Evolutionary conservation across 257 asterid species (phyloP).

Genomic region (Leonotis leonurus): DNA sequence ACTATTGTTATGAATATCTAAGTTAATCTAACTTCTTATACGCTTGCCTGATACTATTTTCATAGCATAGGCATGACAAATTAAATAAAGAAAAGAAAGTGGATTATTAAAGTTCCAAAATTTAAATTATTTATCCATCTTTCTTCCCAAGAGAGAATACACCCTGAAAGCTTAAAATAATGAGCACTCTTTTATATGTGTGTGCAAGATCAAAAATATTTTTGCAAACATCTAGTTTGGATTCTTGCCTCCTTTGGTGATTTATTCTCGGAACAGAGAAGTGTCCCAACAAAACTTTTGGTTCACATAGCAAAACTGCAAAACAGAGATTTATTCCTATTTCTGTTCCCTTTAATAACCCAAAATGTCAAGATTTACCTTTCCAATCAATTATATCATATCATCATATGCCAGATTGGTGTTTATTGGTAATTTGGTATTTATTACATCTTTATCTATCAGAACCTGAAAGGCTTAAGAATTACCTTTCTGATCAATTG

Average conservation of each 20-base stretch:
- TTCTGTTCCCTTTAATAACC: neutral
- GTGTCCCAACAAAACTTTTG: neutral
- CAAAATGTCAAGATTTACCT: neutral
- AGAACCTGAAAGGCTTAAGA: neutral
- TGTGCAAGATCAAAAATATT: neutral
- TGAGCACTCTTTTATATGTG: neutral
- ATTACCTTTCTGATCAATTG: neutral
- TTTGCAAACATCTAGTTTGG: neutral
- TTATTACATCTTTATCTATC: neutral
- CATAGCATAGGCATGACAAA: no score
- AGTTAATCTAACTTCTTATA: no score
- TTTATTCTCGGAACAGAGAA: neutral
- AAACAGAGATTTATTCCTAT: neutral
- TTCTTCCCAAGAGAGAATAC: neutral
- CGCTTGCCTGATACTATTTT: neutral
- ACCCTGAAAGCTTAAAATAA: neutral
- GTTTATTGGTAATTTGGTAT: neutral
- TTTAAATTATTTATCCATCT: neutral
- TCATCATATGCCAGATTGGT: neutral
- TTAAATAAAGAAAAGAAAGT: neutral
- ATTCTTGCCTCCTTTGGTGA: no score
- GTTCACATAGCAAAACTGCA: neutral
- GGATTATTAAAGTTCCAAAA: neutral
- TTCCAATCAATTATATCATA: neutral
- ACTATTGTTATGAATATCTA: conserved; percentile 1